Evolutionary conservation across 148 eudicot species (phyloP).

Genomic region (Nepenthes gracilis): DNA sequence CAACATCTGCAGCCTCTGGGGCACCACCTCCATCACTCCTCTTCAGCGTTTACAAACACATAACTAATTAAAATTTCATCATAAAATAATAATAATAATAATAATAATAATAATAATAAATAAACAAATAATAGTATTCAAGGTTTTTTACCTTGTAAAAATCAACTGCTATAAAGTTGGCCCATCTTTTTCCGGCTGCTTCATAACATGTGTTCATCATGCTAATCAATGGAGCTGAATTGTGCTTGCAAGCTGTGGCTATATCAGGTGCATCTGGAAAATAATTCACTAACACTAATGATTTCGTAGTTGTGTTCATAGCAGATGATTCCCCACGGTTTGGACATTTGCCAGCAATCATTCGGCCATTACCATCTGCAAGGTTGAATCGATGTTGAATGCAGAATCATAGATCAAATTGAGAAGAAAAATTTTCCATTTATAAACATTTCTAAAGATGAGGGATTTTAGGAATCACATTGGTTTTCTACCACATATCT

Average conservation of each 20-base stretch:
- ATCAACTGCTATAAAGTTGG: constrained; percentile 83
- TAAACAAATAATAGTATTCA: neutral
- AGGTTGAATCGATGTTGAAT: neutral
- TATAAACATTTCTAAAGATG: neutral
- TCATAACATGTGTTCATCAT: constrained; percentile 57
- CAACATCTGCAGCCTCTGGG: constrained; percentile 77
- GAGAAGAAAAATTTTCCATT: no score
- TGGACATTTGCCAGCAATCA: constrained; percentile 59
- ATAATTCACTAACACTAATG: constrained; percentile 63
- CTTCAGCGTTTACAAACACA: constrained; percentile 25
- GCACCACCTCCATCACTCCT: constrained; percentile 97
- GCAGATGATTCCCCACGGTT: constrained; percentile 69
- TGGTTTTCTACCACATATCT: constrained; percentile 82
- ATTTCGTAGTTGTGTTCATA: constrained; percentile 49
- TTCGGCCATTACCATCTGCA: constrained; percentile 78
- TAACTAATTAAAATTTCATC: neutral
- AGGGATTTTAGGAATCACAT: constrained; percentile 22
- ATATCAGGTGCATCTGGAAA: constrained; percentile 46
- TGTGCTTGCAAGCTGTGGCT: constrained; percentile 60
- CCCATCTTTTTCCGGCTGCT: constrained; percentile 79
- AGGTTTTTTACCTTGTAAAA: constrained; percentile 63
- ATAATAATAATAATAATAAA: neutral
- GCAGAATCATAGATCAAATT: neutral
- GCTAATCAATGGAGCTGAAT: constrained; percentile 51
- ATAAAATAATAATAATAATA: no score